Percentiles rank a stretch among this genome's conserved stretches.
Evolutionary conservation across 495 filamentous ascomycete species (phyloP).

Genomic region (Neurospora pannonica): DNA sequence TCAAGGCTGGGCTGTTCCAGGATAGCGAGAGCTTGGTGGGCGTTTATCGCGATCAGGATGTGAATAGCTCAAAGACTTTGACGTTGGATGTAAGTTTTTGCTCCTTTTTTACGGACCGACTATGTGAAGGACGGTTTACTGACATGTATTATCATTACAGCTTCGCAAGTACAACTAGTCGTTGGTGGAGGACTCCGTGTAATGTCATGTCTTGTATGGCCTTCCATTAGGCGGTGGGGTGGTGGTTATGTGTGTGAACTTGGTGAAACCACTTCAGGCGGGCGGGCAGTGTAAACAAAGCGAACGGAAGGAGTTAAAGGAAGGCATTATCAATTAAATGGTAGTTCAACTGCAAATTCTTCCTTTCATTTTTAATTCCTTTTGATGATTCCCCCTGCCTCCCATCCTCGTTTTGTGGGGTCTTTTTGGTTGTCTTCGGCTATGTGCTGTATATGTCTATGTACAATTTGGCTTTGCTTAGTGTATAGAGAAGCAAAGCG

Average conservation of each 20-base stretch:
- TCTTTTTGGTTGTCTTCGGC: background rate
- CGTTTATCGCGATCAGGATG: constrained; percentile 87
- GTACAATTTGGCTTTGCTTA: background rate
- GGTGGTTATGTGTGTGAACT: background rate
- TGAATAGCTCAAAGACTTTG: constrained; percentile 78
- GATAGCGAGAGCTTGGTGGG: constrained; percentile 88
- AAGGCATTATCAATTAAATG: background rate
- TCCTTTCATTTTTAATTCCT: background rate
- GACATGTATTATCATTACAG: constrained; percentile 3
- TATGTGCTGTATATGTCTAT: background rate
- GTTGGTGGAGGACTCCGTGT: background rate
- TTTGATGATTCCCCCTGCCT: background rate
- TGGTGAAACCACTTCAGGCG: background rate
- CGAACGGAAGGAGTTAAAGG: background rate
- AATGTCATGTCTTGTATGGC: background rate
- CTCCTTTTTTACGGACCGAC: background rate
- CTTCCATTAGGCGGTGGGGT: background rate
- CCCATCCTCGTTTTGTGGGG: background rate
- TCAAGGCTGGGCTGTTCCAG: constrained; percentile 92
- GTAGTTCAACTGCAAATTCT: background rate
- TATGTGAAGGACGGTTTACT: background rate
- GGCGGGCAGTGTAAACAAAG: background rate
- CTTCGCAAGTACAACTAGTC: constrained; percentile 24
- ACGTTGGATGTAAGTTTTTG: constrained; percentile 79
- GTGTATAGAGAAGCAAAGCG: background rate